Evolutionary conservation across 177 flowering plant species (phyloP), one percentile per base, ranked within the genome.

Genomic region (Vitis hybrid): DNA sequence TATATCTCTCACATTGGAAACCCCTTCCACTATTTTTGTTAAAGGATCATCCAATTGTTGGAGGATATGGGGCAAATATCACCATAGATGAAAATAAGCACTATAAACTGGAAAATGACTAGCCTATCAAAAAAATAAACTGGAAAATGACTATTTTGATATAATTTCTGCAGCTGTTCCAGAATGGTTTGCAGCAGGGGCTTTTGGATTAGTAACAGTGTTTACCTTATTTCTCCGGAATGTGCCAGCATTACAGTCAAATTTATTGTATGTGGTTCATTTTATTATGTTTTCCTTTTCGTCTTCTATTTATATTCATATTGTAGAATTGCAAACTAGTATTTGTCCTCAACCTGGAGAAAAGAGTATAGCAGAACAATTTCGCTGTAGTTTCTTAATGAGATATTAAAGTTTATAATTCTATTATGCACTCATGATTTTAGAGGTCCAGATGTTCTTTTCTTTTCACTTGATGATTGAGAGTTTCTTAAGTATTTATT

Each of bases 171-270:
- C 93, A 96, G 99, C 94, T 30, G 97, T 96, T 24, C 97, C 97
- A 10, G 99, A 96, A 79, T 96, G 99, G 99, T 84, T 96, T 82
- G 99, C 98, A 48, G 99, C 99, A 6, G 97, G 88, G 32, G 82
- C 97, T 62, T 96, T 96, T 87, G 99, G 97, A 77, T 69, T 89
- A 69, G 97, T 89, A 24, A 91, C 99, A 18, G 70, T 88, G 75
- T 93, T 93, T 71, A 93, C 99, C 21, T 78, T 95, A 71, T 91
- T 93, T 78, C 95, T 96, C 6, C 88, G 97, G n/a, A 96, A 93
- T 78, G 99, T 96, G 57, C 99, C 99, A 70, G 97, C 87, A 19
- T 72, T 93, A 73, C 99, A 96, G 76, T 85, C 93, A 76, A 87
- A 91, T 80, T 78, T 96, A 75, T 72, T 93, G 99, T 96, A 85